A percentile compares a stretch with the other conserved stretches of the same genome.
Evolutionary conservation across 192 early-diverging fungal species (phyloP).

Genomic region (Linnemannia exigua): DNA sequence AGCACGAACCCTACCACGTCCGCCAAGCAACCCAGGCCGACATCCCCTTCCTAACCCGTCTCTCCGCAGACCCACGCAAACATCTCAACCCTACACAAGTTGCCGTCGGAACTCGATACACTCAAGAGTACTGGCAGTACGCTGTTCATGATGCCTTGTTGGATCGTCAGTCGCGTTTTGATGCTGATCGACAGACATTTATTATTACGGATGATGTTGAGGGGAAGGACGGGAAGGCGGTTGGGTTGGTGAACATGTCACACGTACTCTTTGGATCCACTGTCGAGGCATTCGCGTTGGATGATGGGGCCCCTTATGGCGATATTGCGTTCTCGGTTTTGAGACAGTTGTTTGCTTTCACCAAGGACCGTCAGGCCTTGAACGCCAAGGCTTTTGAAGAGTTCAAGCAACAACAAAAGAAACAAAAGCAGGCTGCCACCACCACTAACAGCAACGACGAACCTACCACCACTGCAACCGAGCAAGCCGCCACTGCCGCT

Average conservation of each 20-base stretch:
- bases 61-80: constrained; percentile 2
- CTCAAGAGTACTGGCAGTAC: constrained; percentile 29
- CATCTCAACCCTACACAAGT: neutral
- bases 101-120: constrained; percentile 7
- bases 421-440: neutral
- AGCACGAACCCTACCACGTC: constrained; percentile 23
- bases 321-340: constrained; percentile 14
- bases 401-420: neutral
- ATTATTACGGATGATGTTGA: constrained; percentile 24
- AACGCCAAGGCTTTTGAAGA: neutral
- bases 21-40: constrained; percentile 12
- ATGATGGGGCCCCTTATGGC: constrained; percentile 6
- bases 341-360: constrained; percentile 11
- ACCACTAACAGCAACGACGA: neutral
- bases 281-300: constrained; percentile 20
- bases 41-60: constrained; percentile 20
- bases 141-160: constrained; percentile 18
- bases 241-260: constrained; percentile 28
- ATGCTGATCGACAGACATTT: constrained; percentile 25
- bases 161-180: constrained; percentile 13
- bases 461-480: neutral
- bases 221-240: neutral
- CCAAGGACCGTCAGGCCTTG: constrained; percentile 9
- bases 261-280: neutral
- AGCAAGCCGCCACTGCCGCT: neutral